Conservation (phyloP, 129 eudicot species). For the Flaveria linearis region DNA sequence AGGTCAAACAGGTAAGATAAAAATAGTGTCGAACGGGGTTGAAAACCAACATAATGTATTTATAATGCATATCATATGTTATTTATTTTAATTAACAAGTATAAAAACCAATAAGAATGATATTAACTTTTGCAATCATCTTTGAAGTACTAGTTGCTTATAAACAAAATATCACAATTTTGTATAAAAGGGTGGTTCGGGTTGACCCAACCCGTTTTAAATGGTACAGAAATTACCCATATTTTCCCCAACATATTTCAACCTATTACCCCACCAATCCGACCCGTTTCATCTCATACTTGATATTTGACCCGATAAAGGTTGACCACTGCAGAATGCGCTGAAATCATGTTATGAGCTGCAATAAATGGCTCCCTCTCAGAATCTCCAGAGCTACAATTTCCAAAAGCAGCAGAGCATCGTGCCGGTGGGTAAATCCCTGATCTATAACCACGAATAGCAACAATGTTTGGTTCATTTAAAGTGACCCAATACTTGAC, state of each 20-base stretch:
- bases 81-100: too few relatives aligned
- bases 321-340: constrained; percentile 60
- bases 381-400: constrained; percentile 64
- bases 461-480: constrained; percentile 75
- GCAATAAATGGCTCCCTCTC: constrained; percentile 68
- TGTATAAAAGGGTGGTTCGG: background rate
- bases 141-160: too few relatives aligned
- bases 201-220: background rate
- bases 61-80: too few relatives aligned
- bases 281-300: constrained; percentile 29
- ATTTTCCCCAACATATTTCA: background rate
- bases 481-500: constrained; percentile 71
- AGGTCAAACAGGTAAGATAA: too few relatives aligned
- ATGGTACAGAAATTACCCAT: background rate
- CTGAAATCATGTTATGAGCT: constrained; percentile 68
- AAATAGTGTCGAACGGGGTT: too few relatives aligned
- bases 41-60: too few relatives aligned
- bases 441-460: constrained; percentile 51
- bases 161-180: background rate
- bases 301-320: constrained; percentile 63
- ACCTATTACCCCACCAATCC: background rate
- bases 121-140: background rate
- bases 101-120: background rate
- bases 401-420: constrained; percentile 60
- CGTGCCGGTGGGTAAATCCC: constrained; percentile 69